Conservation (phyloP, 2,329 filamentous ascomycete genomes). For the Calonectria pseudoturangicola region DNA sequence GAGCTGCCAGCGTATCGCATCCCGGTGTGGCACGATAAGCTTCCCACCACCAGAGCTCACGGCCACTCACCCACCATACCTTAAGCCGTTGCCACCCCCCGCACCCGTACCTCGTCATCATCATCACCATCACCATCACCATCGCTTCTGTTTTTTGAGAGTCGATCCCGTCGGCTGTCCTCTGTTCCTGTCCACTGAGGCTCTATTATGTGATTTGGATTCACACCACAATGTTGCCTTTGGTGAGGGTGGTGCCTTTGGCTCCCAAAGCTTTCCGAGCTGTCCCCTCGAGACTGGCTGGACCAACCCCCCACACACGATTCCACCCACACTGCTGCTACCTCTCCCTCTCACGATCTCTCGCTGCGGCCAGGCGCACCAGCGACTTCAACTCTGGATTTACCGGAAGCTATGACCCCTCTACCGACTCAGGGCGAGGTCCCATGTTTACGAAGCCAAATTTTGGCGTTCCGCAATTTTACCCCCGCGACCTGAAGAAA, state of each 20-base stretch:
- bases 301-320: constrained; percentile 24
- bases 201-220: constrained; percentile 51
- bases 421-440: constrained; percentile 70
- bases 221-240: constrained; percentile 51
- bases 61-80: constrained; percentile 40
- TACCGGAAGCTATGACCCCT: constrained; percentile 76
- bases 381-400: constrained; percentile 74
- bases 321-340: constrained; percentile 46
- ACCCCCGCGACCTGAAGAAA: constrained; percentile 84
- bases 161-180: constrained; percentile 46
- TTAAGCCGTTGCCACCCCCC: constrained; percentile 48
- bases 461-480: constrained; percentile 78
- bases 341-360: constrained; percentile 51
- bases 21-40: constrained; percentile 40
- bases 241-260: constrained; percentile 49
- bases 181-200: constrained; percentile 42
- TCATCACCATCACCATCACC: constrained; percentile 43
- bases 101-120: constrained; percentile 48
- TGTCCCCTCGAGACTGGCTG: constrained; percentile 37
- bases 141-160: constrained; percentile 44
- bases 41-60: constrained; percentile 38
- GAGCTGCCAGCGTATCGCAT: not conserved
- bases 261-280: constrained; percentile 42
- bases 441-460: constrained; percentile 76
- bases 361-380: constrained; percentile 62